Evolutionary conservation across 257 asterid genomes (phyloP).

Genomic region (Gynochthodes officinalis): DNA sequence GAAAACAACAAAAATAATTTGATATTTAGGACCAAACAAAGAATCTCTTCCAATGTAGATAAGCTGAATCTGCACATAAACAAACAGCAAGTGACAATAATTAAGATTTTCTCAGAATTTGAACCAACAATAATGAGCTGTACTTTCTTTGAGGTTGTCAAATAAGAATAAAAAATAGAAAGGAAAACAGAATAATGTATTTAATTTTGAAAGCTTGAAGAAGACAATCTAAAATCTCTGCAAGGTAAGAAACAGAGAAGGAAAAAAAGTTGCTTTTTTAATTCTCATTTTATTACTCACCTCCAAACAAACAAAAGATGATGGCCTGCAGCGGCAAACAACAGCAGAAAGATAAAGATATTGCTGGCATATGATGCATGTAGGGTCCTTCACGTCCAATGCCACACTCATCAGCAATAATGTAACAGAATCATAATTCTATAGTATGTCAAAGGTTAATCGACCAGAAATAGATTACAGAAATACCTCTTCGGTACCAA

Average conservation of each 20-base stretch:
- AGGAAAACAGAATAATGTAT: background rate
- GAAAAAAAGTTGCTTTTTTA: background rate
- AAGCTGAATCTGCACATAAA: background rate
- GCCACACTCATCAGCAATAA: slow-evolving; percentile 26
- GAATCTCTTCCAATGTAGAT: background rate
- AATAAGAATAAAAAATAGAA: background rate
- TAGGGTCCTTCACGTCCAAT: slow-evolving; percentile 62
- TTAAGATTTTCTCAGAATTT: too few relatives aligned
- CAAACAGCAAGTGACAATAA: background rate
- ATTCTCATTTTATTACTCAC: slow-evolving; percentile 37
- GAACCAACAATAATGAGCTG: background rate
- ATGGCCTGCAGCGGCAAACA: slow-evolving; percentile 80
- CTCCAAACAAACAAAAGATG: slow-evolving; percentile 84
- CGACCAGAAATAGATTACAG: background rate
- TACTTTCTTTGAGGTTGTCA: background rate
- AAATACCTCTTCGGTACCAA: slow-evolving; percentile 84
- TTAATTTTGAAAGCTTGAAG: background rate
- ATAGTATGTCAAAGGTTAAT: slow-evolving; percentile 15
- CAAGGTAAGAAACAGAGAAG: background rate
- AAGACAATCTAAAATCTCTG: background rate
- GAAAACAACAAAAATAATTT: background rate
- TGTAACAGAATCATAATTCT: slow-evolving; percentile 7
- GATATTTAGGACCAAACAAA: background rate
- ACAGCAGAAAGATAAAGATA: slow-evolving; percentile 84
- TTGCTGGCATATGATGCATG: slow-evolving; percentile 89